Conservation (phyloP, 2,329 filamentous ascomycete species). For the Piedraia hortae region DNA sequence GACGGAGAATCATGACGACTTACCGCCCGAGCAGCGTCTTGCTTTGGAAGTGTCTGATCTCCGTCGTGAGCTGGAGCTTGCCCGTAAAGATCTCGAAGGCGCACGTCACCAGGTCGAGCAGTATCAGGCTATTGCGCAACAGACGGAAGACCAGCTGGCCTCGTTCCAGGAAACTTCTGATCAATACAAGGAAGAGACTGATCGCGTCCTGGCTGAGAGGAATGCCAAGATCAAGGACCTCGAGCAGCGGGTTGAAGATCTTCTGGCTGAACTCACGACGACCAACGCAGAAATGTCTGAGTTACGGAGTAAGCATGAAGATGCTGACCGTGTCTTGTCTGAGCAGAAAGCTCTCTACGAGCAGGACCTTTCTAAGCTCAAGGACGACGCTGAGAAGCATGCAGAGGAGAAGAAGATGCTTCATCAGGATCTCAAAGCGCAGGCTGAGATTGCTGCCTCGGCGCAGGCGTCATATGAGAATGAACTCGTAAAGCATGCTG, state of each 20-base stretch:
- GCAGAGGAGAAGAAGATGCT: slow-evolving; percentile 57
- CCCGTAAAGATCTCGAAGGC: slow-evolving; percentile 53
- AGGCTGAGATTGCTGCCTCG: slow-evolving; percentile 76
- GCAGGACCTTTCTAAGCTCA: slow-evolving; percentile 51
- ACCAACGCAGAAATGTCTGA: slow-evolving; percentile 61
- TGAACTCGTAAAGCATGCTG: slow-evolving; percentile 81
- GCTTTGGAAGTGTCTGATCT: slow-evolving; percentile 62
- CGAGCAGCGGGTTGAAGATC: slow-evolving; percentile 56
- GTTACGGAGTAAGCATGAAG: slow-evolving; percentile 54
- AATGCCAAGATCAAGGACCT: slow-evolving; percentile 56
- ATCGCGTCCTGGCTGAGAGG: slow-evolving; percentile 46
- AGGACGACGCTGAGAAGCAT: slow-evolving; percentile 59
- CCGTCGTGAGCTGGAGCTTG: slow-evolving; percentile 61
- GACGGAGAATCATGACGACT: slow-evolving; percentile 16
- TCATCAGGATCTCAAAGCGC: slow-evolving; percentile 72
- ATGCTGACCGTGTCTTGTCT: slow-evolving; percentile 39
- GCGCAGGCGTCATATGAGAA: slow-evolving; percentile 89
- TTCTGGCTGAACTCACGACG: slow-evolving; percentile 52
- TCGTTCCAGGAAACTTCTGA: slow-evolving; percentile 57
- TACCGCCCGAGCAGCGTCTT: slow-evolving; percentile 50
- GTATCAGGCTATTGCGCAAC: slow-evolving; percentile 68
- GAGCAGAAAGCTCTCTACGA: slow-evolving; percentile 62
- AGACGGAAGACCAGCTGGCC: slow-evolving; percentile 63
- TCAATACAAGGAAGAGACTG: slow-evolving; percentile 67
- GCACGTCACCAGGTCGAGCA: slow-evolving; percentile 59